Percentiles rank a stretch among this genome's conserved stretches.
Conservation (phyloP, 2,329 filamentous ascomycete species). For the Fusarium pininemorale region DNA sequence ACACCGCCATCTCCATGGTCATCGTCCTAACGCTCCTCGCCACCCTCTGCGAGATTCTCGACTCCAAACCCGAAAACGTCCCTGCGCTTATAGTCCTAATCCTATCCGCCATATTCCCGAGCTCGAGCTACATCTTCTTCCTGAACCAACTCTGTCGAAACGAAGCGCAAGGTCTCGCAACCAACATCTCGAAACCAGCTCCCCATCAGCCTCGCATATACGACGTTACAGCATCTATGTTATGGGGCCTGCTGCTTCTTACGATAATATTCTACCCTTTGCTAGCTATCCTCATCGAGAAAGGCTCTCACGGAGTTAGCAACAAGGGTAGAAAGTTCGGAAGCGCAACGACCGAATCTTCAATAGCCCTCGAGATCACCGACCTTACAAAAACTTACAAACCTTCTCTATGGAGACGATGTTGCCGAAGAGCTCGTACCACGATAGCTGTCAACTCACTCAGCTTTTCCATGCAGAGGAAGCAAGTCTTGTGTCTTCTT, state of each 20-base stretch:
- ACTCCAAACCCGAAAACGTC: background rate
- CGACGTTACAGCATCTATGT: background rate
- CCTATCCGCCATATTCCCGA: background rate
- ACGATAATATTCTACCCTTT: background rate
- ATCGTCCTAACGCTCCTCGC: background rate
- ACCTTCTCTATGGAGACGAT: background rate
- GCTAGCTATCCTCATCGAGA: background rate
- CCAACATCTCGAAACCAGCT: background rate
- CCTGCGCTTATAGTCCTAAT: background rate
- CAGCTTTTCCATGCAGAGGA: background rate
- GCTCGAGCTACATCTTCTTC: background rate
- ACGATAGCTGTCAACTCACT: background rate
- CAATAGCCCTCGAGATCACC: background rate
- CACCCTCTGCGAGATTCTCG: background rate
- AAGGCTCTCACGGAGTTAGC: background rate
- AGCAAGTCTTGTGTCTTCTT: conserved; percentile 74
- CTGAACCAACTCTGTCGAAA: background rate
- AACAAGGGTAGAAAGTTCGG: background rate
- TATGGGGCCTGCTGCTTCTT: background rate
- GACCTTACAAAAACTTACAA: background rate
- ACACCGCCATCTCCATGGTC: background rate
- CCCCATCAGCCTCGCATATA: background rate
- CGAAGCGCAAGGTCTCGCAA: background rate
- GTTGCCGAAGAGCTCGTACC: background rate
- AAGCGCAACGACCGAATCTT: background rate